Evolutionary conservation across 495 filamentous ascomycete genomes (phyloP).

Genomic region (Hyaloscypha bicolor): DNA sequence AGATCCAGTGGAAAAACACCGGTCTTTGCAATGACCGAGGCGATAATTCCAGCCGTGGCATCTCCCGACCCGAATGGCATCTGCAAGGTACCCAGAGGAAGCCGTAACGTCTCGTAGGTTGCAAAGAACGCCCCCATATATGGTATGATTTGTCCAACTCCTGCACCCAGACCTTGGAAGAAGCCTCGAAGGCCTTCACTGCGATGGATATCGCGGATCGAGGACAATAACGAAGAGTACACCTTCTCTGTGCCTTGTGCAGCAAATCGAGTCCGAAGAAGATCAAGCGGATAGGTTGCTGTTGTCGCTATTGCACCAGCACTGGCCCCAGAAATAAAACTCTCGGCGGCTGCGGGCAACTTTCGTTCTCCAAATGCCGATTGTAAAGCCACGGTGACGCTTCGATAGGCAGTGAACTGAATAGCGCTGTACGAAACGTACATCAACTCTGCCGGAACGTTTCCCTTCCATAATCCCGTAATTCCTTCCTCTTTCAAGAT

Average conservation of each 20-base stretch:
- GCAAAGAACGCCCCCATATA: slow-evolving; percentile 98
- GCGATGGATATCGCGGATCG: slow-evolving; percentile 69
- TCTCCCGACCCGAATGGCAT: slow-evolving; percentile 77
- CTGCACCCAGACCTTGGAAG: slow-evolving; percentile 82
- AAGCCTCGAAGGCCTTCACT: slow-evolving; percentile 79
- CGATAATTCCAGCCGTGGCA: slow-evolving; percentile 77
- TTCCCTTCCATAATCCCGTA: slow-evolving; percentile 94
- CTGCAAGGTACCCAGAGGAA: slow-evolving; percentile 51
- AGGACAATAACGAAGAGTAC: slow-evolving; percentile 68
- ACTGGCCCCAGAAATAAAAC: slow-evolving; percentile 77
- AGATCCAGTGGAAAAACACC: slow-evolving; percentile 93
- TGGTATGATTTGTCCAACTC: slow-evolving; percentile 83
- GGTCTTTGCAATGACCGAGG: slow-evolving; percentile 82
- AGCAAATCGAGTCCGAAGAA: slow-evolving; percentile 92
- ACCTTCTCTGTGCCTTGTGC: slow-evolving; percentile 86
- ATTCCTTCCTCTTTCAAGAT: slow-evolving; percentile 82
- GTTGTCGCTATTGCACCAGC: slow-evolving; percentile 83
- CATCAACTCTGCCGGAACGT: slow-evolving; percentile 90
- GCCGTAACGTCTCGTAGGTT: slow-evolving; percentile 74
- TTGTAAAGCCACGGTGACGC: slow-evolving; percentile 62
- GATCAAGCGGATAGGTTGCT: slow-evolving; percentile 88
- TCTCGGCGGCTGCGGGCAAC: slow-evolving; percentile 54
- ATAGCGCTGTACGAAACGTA: slow-evolving; percentile 86
- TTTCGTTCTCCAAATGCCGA: slow-evolving; percentile 34
- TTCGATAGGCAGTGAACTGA: slow-evolving; percentile 91